Conservation (phyloP, 1,139 yeast genomes). For the Kurtzmaniella quercitrusa region DNA sequence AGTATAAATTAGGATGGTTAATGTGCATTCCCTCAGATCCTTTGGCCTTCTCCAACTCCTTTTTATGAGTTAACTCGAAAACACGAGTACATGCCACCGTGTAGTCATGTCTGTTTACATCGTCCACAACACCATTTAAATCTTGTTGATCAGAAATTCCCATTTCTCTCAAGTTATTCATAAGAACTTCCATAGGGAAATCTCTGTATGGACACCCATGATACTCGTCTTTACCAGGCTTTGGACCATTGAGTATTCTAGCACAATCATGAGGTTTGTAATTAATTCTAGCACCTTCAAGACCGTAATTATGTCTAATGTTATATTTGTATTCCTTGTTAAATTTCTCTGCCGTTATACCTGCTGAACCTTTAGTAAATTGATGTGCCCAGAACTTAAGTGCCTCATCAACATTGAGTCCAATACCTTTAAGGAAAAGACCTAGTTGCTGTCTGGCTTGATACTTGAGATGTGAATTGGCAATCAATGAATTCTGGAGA, state of each 20-base stretch:
- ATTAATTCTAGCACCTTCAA: slow-evolving; percentile 85
- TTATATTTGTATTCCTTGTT: slow-evolving; percentile 86
- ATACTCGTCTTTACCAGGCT: slow-evolving; percentile 66
- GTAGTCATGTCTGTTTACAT: slow-evolving; percentile 62
- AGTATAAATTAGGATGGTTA: slow-evolving; percentile 84
- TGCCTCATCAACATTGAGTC: slow-evolving; percentile 84
- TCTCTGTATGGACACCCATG: slow-evolving; percentile 96
- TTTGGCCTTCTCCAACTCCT: slow-evolving; percentile 37
- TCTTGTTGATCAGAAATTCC: slow-evolving; percentile 66
- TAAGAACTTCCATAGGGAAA: slow-evolving; percentile 57
- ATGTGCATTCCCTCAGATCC: slow-evolving; percentile 55
- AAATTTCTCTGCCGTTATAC: slow-evolving; percentile 66
- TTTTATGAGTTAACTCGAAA: slow-evolving; percentile 72
- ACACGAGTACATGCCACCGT: slow-evolving; percentile 89
- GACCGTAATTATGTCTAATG: slow-evolving; percentile 83
- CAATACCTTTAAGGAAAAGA: slow-evolving; percentile 83
- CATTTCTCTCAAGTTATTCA: slow-evolving; percentile 54
- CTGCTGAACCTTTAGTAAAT: slow-evolving; percentile 52
- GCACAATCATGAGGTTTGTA: slow-evolving; percentile 86
- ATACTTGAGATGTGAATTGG: slow-evolving; percentile 72
- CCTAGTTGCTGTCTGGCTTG: slow-evolving; percentile 83
- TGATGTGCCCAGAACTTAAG: slow-evolving; percentile 77
- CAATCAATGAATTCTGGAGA: slow-evolving; percentile 57
- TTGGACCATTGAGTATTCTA: slow-evolving; percentile 67
- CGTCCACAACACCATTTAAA: slow-evolving; percentile 59